phyloP scores from a whole-genome alignment of 139 green algal species.

The Coccomyxa sp. region DNA sequence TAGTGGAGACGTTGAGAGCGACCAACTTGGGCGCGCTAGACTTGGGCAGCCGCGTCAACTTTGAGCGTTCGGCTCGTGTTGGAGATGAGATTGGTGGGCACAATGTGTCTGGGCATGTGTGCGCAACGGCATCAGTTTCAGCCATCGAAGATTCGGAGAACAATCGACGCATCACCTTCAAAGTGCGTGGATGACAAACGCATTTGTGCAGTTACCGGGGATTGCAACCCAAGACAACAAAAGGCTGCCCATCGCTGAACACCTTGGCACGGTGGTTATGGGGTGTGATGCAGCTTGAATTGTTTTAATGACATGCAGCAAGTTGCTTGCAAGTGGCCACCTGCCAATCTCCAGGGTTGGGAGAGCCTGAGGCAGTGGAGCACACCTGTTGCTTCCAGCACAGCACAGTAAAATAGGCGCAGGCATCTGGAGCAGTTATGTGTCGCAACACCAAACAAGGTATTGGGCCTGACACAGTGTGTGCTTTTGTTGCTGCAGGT shows the following conservation, averaged over 20 bases:
- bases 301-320: neutral
- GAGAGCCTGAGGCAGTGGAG: neutral
- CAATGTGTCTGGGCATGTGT: slow-evolving; percentile 87
- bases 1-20: slow-evolving; percentile 85
- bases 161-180: slow-evolving; percentile 71
- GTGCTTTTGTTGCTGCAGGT: slow-evolving; percentile 15
- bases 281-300: neutral
- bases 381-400: neutral
- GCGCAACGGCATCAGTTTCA: slow-evolving; percentile 60
- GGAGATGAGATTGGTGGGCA: slow-evolving; percentile 96
- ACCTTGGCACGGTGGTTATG: no score
- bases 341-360: neutral
- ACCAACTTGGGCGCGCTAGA: slow-evolving; percentile 81
- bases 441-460: neutral
- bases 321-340: neutral
- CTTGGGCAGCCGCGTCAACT: slow-evolving; percentile 68
- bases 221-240: neutral
- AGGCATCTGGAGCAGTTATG: no score
- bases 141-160: slow-evolving; percentile 59
- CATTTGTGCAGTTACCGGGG: neutral
- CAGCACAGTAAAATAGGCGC: no score
- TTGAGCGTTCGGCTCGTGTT: slow-evolving; percentile 75
- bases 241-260: neutral
- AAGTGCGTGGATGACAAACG: slow-evolving; percentile 16
- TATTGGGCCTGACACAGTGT: neutral